These are phyloP conservation scores for Boletus fagicola DNA, from an alignment of 768 basidiomycete species.

Conservation along the genomic window DNA sequence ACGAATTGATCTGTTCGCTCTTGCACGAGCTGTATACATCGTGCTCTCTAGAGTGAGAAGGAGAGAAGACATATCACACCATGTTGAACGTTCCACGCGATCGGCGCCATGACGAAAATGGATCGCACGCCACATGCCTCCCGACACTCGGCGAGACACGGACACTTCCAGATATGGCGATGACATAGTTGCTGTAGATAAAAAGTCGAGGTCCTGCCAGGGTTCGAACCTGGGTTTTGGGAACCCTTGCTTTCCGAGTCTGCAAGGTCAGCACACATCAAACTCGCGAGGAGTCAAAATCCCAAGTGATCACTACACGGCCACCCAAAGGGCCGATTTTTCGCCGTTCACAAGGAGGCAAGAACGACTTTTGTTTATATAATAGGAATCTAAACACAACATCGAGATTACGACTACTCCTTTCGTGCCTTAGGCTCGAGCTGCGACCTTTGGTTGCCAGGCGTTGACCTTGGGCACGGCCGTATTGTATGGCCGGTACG, in stretches of 20 bases:
- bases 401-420: neutral
- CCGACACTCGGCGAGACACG: too few species aligned
- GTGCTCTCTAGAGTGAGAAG: too few species aligned
- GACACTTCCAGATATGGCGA: too few species aligned
- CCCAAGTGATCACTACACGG: constrained; percentile 31
- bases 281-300: constrained; percentile 11
- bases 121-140: too few species aligned
- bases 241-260: neutral
- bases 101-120: too few species aligned
- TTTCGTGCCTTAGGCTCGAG: constrained; percentile 38
- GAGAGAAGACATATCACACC: too few species aligned
- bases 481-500: constrained; percentile 88
- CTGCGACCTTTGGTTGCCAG: constrained; percentile 75
- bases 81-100: too few species aligned
- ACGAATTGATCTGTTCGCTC: too few species aligned
- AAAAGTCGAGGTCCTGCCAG: neutral
- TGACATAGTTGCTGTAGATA: too few species aligned
- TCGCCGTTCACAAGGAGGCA: too few species aligned
- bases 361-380: constrained; percentile 18
- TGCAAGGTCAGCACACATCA: too few species aligned
- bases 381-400: neutral
- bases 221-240: constrained; percentile 29
- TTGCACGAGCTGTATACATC: too few species aligned
- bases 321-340: neutral
- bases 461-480: constrained; percentile 74